phyloP scores from a whole-genome alignment of 2,329 filamentous ascomycete genomes.

The Ophiostoma ulmi region DNA sequence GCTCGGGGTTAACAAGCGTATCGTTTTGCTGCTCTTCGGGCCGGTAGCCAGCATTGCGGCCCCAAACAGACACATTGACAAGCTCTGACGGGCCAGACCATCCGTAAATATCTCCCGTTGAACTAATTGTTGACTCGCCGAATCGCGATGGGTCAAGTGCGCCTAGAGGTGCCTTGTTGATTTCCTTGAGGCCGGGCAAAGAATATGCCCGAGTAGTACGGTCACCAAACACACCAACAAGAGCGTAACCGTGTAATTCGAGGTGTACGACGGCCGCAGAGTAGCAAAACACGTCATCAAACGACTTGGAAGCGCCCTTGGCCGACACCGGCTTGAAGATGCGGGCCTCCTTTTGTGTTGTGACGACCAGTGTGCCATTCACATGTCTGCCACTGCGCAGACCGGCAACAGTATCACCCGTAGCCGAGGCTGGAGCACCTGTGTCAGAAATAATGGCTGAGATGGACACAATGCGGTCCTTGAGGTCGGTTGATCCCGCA shows the following conservation, averaged over 20 bases:
- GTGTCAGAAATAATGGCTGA: conserved; percentile 73
- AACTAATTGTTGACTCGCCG: conserved; percentile 63
- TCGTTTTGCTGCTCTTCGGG: conserved; percentile 58
- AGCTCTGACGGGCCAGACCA: conserved; percentile 88
- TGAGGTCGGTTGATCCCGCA: conserved; percentile 61
- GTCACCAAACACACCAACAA: conserved; percentile 82
- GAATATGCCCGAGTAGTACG: conserved; percentile 73
- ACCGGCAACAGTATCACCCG: conserved; percentile 67
- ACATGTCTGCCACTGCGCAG: conserved; percentile 69
- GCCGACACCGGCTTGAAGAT: conserved; percentile 79
- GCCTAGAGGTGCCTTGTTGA: conserved; percentile 62
- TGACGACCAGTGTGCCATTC: conserved; percentile 71
- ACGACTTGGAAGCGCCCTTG: conserved; percentile 89
- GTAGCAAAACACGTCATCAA: conserved; percentile 78
- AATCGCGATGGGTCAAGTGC: conserved; percentile 71
- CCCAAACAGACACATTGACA: conserved; percentile 78
- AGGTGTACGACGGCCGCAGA: conserved; percentile 71
- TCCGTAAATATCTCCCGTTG: conserved; percentile 74
- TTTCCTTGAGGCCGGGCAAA: conserved; percentile 82
- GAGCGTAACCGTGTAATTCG: conserved; percentile 67
- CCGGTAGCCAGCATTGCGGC: conserved; percentile 53
- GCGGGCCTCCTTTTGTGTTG: conserved; percentile 66
- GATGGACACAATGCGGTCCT: conserved; percentile 68
- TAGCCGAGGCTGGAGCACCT: conserved; percentile 70
- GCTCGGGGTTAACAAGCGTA: conserved; percentile 70